Conservation (phyloP, 2,329 filamentous ascomycete species). For the Xylaria sp. region DNA sequence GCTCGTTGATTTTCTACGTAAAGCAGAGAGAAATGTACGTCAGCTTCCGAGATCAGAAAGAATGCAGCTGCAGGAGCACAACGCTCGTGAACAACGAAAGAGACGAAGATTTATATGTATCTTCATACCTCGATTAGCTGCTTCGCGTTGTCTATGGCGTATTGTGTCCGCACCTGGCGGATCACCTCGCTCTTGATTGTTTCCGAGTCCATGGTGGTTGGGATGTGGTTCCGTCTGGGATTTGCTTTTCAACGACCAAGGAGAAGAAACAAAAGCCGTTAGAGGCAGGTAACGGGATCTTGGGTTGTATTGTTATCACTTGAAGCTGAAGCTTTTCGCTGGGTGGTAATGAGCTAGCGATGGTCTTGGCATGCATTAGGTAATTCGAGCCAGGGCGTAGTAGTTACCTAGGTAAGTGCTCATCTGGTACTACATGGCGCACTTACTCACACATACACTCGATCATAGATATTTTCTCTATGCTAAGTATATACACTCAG, state of each 20-base stretch:
- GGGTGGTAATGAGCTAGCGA: constrained; percentile 8
- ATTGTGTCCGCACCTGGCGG: constrained; percentile 71
- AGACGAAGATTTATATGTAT: neutral
- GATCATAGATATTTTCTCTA: too few relatives aligned
- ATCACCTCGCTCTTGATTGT: constrained; percentile 71
- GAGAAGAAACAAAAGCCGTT: neutral
- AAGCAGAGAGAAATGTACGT: constrained; percentile 4
- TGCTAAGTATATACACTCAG: too few relatives aligned
- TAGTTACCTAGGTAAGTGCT: neutral
- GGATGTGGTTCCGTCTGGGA: constrained; percentile 37
- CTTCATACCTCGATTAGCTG: constrained; percentile 73
- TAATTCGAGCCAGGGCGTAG: neutral
- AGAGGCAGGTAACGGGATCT: neutral
- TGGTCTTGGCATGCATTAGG: constrained; percentile 29
- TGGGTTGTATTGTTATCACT: neutral
- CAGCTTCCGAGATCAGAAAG: neutral
- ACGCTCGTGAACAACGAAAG: neutral
- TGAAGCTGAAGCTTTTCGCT: constrained; percentile 27
- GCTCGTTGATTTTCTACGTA: constrained; percentile 78
- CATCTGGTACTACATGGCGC: neutral
- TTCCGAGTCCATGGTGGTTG: constrained; percentile 65
- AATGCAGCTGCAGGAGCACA: too few relatives aligned
- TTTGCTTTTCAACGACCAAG: neutral
- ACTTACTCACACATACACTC: too few relatives aligned
- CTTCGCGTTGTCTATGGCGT: constrained; percentile 75